Evolutionary conservation across 2,329 filamentous ascomycete species (phyloP), one percentile per base, ranked within the genome.

Genomic region (Esteya vermicola): DNA sequence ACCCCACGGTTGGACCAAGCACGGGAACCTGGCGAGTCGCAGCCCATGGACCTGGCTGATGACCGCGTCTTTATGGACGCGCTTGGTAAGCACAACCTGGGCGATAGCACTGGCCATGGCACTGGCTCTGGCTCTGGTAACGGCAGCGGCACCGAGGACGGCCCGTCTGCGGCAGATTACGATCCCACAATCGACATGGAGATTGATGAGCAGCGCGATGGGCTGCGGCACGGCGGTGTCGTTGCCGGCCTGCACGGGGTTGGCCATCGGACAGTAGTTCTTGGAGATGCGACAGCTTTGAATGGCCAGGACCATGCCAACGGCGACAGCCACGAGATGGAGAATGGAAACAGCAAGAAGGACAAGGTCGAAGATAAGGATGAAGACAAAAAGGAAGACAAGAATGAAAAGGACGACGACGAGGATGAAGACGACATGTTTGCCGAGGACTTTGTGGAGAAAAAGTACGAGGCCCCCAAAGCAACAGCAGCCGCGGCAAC

Each of bases 81-180:
- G 6, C 68, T 75, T 50, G 65, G 61, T 27, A 59, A 64, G 46
- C 51, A 50, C 32, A 60, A 62, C 36, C 16, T 30, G n/a, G 16
- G 14, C 31, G 28, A 26, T 6, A 18, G 21, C 9, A 10, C 16
- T 10, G 31, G 9, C 13, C 16, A 21, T 9, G 38, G 27, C 4
- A 45, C 46, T 13, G 18, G 9, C 10, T n/a, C n/a, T n/a, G 22
- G 21, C 9, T 13, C 16, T 10, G 31, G 9, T 10, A 20, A 21
- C 12, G 38, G 27, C 4, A 45, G 46, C 14, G 18, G 9, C 10
- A 19, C 19, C n/a, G 71, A 75, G 47, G 81, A 91, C 51, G 85
- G 81, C 7, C 82, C 84, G 6, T 94, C 86, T n/a, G 88, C 88
- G 34, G 86, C 85, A 43, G 85, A 94, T 57, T 94, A 94, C 55